These are phyloP conservation scores for Irpex rosettiformis DNA, from an alignment of 1,284 basidiomycete genomes.

Conservation along the genomic window DNA sequence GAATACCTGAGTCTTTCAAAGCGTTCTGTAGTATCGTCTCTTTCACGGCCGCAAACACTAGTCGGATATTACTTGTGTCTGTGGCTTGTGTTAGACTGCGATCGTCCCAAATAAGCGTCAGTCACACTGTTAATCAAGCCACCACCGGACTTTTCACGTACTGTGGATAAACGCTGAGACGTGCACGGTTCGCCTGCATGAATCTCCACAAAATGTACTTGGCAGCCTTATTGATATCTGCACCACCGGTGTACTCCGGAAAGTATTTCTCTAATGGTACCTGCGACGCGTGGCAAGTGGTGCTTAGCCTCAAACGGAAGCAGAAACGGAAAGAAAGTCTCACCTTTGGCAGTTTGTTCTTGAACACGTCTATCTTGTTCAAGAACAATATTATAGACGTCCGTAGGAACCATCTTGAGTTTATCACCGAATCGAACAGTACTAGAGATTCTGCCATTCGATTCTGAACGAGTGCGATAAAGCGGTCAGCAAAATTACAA, in stretches of 20 bases:
- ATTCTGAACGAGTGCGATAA: slow-evolving; percentile 52
- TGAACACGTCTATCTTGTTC: slow-evolving; percentile 97
- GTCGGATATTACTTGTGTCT: slow-evolving; percentile 78
- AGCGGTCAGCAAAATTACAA: background rate
- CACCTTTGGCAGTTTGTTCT: slow-evolving; percentile 86
- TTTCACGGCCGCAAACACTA: slow-evolving; percentile 96
- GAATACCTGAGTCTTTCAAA: slow-evolving; percentile 79
- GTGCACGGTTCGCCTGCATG: slow-evolving; percentile 90
- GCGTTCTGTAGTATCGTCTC: slow-evolving; percentile 95
- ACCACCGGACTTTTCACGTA: slow-evolving; percentile 38
- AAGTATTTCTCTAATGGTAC: slow-evolving; percentile 88
- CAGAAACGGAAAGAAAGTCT: slow-evolving; percentile 5
- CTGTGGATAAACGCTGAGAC: slow-evolving; percentile 92
- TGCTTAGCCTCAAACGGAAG: background rate
- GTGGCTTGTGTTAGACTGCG: slow-evolving; percentile 76
- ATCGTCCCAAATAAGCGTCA: slow-evolving; percentile 7
- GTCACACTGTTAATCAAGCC: background rate
- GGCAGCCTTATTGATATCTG: slow-evolving; percentile 96
- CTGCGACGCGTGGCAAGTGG: slow-evolving; percentile 27
- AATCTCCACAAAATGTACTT: slow-evolving; percentile 98
- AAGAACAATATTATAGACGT: slow-evolving; percentile 92
- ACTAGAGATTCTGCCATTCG: slow-evolving; percentile 94
- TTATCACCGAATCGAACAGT: slow-evolving; percentile 94
- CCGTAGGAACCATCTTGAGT: slow-evolving; percentile 95
- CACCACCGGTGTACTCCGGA: slow-evolving; percentile 91